Evolutionary conservation across 2,329 filamentous ascomycete genomes (phyloP), one percentile per base, ranked within the genome.

Genomic region (Neodidymelliopsis sp.): DNA sequence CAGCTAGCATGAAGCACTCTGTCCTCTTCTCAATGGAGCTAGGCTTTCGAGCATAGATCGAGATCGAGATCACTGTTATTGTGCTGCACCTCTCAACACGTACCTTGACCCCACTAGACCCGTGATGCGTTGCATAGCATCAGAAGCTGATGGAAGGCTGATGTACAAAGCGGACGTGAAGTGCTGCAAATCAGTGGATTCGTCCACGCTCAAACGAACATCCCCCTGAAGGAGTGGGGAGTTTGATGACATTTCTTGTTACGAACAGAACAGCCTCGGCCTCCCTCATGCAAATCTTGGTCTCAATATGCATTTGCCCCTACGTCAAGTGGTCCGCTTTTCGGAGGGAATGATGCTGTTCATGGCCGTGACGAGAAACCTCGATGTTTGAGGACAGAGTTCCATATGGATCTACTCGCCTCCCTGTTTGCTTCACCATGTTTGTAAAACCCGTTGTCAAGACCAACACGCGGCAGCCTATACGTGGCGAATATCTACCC

Each of bases 161-260:
- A 49, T 51, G 48, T 51, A 51, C 41, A 45, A 41, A 46, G 30
- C 30, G 15, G n/a, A 31, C 36, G 33, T 38, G 30, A 51, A 51
- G 36, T 36, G 41, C 41, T 51, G 41, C 36, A 33, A 18, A 50
- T 44, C 35, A 31, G 48, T 41, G 48, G 40, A 27, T 30, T 27
- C 12, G 25, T 39, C 18, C 34, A 20, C 28, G 44, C 30, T 28
- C 28, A 7, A 27, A 23, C 3, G 30, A 36, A 40, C 34, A 36
- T 40, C 20, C 30, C 23, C 25, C 40, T 35, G 23, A 30, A 18
- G 31, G 27, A 18, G 25, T 31, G 25, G 40, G 20, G 24, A 25
- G 16, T 50, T 11, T 40, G 30, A 50, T 45, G 36, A 50, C 40
- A 50, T 40, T 20, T 37, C 19, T 16, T 22, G 18, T 45, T 40